phyloP scores from a whole-genome alignment of 2,329 filamentous ascomycete species.

The Fusarium caatingaense region DNA sequence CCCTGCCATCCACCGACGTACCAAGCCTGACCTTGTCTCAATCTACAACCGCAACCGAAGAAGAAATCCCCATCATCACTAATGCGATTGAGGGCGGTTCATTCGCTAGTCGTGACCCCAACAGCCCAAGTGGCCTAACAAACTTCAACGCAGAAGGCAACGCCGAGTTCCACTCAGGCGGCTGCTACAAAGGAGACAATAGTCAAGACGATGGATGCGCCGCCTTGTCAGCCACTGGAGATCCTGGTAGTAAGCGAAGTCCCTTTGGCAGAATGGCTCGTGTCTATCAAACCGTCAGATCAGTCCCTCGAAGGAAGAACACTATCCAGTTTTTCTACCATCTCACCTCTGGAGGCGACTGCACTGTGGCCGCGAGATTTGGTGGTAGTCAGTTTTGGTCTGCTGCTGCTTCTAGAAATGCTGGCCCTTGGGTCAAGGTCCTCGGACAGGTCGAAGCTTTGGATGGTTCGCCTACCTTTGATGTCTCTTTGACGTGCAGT shows the following conservation, averaged over 20 bases:
- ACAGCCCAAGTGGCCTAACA: conserved; percentile 6
- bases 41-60: neutral
- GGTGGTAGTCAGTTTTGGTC: conserved; percentile 4
- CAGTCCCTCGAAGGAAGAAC: neutral
- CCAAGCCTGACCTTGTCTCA: neutral
- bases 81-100: neutral
- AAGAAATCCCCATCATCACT: neutral
- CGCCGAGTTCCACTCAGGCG: conserved; percentile 1
- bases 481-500: conserved; percentile 13
- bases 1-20: neutral
- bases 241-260: neutral
- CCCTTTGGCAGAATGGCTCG: neutral
- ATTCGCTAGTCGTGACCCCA: conserved; percentile 3
- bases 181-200: conserved; percentile 9
- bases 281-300: conserved; percentile 6
- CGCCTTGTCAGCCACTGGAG: conserved; percentile 4
- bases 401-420: neutral
- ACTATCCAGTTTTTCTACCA: conserved; percentile 24
- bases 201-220: conserved; percentile 22
- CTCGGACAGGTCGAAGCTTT: neutral
- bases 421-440: conserved; percentile 4
- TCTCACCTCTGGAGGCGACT: neutral
- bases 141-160: neutral
- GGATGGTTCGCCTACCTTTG: neutral
- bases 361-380: neutral